phyloP scores from a whole-genome alignment of 192 early-diverging fungal species.

The Entomortierella lignicola region DNA sequence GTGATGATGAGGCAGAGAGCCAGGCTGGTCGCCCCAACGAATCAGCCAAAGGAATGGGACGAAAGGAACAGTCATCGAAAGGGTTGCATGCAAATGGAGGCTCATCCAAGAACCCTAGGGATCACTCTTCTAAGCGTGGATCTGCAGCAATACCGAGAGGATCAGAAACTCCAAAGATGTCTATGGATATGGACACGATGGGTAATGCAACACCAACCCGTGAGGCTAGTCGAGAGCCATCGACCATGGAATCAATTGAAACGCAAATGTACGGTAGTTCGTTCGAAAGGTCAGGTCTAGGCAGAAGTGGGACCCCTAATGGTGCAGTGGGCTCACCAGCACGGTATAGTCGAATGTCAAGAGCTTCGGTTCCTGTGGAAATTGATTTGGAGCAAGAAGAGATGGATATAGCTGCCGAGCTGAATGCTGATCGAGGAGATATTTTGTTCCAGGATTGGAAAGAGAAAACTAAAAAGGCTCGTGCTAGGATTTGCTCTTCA shows the following conservation, averaged over 20 bases:
- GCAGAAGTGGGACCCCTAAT: constrained; percentile 33
- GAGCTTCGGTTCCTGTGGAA: constrained; percentile 34
- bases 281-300: constrained; percentile 20
- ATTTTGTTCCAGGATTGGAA: constrained; percentile 64
- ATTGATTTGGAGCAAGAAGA: constrained; percentile 60
- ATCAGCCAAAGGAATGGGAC: constrained; percentile 52
- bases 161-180: constrained; percentile 40
- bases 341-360: constrained; percentile 27
- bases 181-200: constrained; percentile 42
- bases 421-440: constrained; percentile 68
- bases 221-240: constrained; percentile 34
- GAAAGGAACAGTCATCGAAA: constrained; percentile 34
- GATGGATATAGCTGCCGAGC: constrained; percentile 55
- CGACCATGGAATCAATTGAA: constrained; percentile 30
- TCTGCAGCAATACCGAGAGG: constrained; percentile 9
- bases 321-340: constrained; percentile 18
- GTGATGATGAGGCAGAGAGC: constrained; percentile 61
- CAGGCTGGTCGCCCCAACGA: constrained; percentile 48
- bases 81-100: constrained; percentile 19
- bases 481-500: constrained; percentile 56
- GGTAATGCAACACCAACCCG: constrained; percentile 23
- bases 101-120: constrained; percentile 7
- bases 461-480: constrained; percentile 63
- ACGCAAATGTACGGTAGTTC: constrained; percentile 12
- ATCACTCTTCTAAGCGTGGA: constrained; percentile 9